Percentiles rank a stretch among this genome's conserved stretches.
Conservation (phyloP, 73 alveolate species). For the Tetrahymena elliotti region DNA sequence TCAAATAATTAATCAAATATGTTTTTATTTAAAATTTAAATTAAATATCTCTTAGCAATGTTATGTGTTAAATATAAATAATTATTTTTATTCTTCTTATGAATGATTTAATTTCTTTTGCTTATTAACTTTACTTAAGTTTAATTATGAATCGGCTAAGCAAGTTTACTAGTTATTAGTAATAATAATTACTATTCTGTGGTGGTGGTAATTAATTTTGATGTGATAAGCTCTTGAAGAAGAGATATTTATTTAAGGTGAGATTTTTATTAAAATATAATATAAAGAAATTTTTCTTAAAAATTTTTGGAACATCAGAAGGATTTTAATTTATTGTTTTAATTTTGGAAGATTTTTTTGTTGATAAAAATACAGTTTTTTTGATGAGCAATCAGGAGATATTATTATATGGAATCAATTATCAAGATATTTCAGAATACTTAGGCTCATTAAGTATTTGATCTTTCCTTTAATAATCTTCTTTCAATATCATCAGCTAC, state of each 20-base stretch:
- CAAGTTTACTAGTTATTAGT: too few relatives aligned
- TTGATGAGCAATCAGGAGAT: not conserved
- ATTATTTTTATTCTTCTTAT: too few relatives aligned
- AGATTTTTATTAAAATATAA: not conserved
- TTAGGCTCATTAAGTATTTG: not conserved
- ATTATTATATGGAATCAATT: not conserved
- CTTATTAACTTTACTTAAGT: too few relatives aligned
- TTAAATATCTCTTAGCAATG: not conserved
- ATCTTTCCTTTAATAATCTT: not conserved
- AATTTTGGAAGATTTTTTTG: not conserved
- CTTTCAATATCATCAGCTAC: not conserved
- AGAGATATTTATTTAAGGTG: not conserved
- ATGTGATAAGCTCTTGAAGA: not conserved
- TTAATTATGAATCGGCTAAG: too few relatives aligned
- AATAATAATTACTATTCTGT: too few relatives aligned
- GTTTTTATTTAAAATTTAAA: too few relatives aligned
- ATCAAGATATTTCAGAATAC: too few relatives aligned
- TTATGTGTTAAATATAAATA: too few relatives aligned
- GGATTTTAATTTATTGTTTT: not conserved
- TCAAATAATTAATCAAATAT: not conserved
- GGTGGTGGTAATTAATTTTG: too few relatives aligned
- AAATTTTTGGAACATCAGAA: not conserved
- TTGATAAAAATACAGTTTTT: too few relatives aligned
- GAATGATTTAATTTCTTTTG: too few relatives aligned
- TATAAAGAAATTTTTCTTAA: not conserved